A percentile compares a stretch with the other conserved stretches of the same genome.
Conservation (phyloP, 306 rosid genomes). For the Fagus sylvatica region DNA sequence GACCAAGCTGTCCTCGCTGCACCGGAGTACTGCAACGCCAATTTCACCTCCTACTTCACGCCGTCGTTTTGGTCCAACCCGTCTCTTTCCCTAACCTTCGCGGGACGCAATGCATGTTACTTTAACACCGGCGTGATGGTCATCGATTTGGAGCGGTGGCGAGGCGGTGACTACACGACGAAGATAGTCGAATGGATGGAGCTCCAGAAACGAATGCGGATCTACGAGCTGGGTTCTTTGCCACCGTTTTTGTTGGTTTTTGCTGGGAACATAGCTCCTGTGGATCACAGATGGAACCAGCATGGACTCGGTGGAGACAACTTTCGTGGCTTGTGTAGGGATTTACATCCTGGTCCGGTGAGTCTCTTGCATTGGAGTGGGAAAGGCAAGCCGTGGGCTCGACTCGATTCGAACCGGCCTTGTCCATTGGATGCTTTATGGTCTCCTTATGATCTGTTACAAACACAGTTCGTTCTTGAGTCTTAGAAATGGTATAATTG, state of each 20-base stretch:
- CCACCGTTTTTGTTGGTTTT: conserved; percentile 90
- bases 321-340: conserved; percentile 76
- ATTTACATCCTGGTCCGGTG: conserved; percentile 87
- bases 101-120: conserved; percentile 72
- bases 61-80: conserved; percentile 92
- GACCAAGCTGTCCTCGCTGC: conserved; percentile 71
- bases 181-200: conserved; percentile 96
- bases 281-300: conserved; percentile 93
- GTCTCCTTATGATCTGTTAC: conserved; percentile 88
- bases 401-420: conserved; percentile 77
- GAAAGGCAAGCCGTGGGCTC: conserved; percentile 93
- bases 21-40: conserved; percentile 93
- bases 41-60: conserved; percentile 76
- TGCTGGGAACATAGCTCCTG: conserved; percentile 75
- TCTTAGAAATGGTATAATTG: conserved; percentile 25
- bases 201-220: conserved; percentile 92
- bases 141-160: conserved; percentile 75
- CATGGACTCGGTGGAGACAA: conserved; percentile 98
- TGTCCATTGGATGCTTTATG: conserved; percentile 91
- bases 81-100: conserved; percentile 63
- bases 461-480: conserved; percentile 61
- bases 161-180: conserved; percentile 71
- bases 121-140: conserved; percentile 99
- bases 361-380: conserved; percentile 98
- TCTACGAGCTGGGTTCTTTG: conserved; percentile 86